phyloP scores from a whole-genome alignment of 176 grass and related monocot genomes.

The Panicum miliaceum region DNA sequence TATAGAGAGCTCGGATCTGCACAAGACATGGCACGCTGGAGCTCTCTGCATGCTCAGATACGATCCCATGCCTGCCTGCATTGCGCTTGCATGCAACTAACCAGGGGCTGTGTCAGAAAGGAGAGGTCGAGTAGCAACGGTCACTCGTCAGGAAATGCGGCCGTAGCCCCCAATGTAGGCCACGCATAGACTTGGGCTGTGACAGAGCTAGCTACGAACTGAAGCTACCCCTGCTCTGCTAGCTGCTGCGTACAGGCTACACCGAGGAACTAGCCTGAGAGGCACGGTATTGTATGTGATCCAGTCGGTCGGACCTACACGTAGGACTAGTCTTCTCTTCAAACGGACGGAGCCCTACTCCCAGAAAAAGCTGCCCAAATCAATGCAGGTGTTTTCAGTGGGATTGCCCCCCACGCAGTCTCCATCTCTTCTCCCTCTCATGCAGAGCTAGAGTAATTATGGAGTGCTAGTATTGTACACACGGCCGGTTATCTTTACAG shows the following conservation, averaged over 20 bases:
- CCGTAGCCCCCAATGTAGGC: not conserved
- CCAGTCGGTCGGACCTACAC: constrained; percentile 1
- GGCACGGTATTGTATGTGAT: constrained; percentile 27
- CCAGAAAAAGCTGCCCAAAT: constrained; percentile 64
- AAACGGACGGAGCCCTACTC: constrained; percentile 20
- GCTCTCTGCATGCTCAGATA: constrained; percentile 1
- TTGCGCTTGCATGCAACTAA: not conserved
- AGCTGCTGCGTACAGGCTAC: not conserved
- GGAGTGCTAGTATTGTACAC: constrained; percentile 23
- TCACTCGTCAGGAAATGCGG: constrained; percentile 37
- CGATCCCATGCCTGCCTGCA: constrained; percentile 12
- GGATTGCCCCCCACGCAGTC: constrained; percentile 38
- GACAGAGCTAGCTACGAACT: constrained; percentile 4
- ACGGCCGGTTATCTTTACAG: constrained; percentile 46
- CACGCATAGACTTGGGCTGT: constrained; percentile 20
- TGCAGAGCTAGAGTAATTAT: constrained; percentile 26
- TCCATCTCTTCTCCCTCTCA: not conserved
- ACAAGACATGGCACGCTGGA: not conserved
- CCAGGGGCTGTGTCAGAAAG: not conserved
- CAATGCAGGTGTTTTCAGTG: constrained; percentile 60
- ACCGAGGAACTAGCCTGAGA: not conserved
- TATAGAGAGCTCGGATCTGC: not conserved
- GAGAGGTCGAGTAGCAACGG: not conserved
- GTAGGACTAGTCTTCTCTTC: constrained; percentile 13
- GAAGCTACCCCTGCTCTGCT: not conserved